These are phyloP conservation scores for Cercis canadensis DNA, from an alignment of 306 rosid genomes.

Conservation along the genomic window DNA sequence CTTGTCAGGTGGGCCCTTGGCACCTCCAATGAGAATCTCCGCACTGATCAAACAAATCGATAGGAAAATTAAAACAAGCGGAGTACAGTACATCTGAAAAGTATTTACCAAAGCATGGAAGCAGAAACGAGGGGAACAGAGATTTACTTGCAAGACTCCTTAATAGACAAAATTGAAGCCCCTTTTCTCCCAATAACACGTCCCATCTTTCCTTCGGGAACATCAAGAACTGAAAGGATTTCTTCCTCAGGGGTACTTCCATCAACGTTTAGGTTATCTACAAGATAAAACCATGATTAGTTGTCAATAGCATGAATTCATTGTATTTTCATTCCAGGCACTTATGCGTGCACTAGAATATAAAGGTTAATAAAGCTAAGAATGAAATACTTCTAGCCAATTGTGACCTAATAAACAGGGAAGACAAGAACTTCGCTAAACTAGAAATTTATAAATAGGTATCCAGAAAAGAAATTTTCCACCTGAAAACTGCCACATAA, in stretches of 20 bases:
- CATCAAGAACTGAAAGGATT: constrained; percentile 88
- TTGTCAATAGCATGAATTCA: constrained; percentile 21
- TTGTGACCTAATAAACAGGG: constrained; percentile 30
- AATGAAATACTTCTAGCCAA: constrained; percentile 21
- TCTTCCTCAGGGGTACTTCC: constrained; percentile 78
- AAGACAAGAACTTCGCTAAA: constrained; percentile 18
- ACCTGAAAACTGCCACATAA: constrained; percentile 3
- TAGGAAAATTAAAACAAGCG: constrained; percentile 24
- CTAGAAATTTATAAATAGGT: constrained; percentile 10
- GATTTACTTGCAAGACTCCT: constrained; percentile 82
- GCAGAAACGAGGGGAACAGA: constrained; percentile 27
- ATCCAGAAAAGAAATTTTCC: constrained; percentile 45
- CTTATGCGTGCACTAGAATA: not conserved
- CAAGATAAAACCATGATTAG: constrained; percentile 35
- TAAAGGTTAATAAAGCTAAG: constrained; percentile 23
- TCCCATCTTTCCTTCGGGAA: constrained; percentile 94
- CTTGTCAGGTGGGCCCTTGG: constrained; percentile 95
- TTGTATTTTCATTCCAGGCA: constrained; percentile 23
- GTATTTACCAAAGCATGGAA: constrained; percentile 31
- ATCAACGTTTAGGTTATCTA: constrained; percentile 61
- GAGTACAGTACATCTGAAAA: constrained; percentile 13
- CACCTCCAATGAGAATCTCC: constrained; percentile 83
- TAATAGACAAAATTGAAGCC: constrained; percentile 76
- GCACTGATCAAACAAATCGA: constrained; percentile 64
- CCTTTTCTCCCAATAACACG: constrained; percentile 85